Conservation (phyloP, 2,329 filamentous ascomycete species). For the Ustilaginoidea virens region DNA sequence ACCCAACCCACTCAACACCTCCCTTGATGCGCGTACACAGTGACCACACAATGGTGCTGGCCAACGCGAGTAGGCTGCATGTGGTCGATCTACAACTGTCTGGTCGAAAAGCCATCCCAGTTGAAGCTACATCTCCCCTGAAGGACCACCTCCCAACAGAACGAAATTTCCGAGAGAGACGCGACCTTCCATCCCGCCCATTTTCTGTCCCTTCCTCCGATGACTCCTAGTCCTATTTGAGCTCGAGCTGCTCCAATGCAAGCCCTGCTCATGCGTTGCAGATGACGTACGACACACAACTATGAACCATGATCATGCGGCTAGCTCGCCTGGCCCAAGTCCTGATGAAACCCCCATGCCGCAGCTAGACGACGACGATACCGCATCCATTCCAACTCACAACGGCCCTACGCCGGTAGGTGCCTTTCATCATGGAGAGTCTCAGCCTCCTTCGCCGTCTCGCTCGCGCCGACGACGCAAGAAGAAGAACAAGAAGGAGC, state of each 20-base stretch:
- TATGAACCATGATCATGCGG: slow-evolving; percentile 36
- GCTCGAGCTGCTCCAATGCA: slow-evolving; percentile 15
- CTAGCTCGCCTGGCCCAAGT: slow-evolving; percentile 22
- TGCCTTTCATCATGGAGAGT: slow-evolving; percentile 4
- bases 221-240: slow-evolving; percentile 4
- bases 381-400: slow-evolving; percentile 3
- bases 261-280: slow-evolving; percentile 13
- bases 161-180: no score
- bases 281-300: slow-evolving; percentile 20
- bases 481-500: slow-evolving; percentile 21
- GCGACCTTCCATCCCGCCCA: background rate
- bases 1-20: no score
- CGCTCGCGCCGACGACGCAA: slow-evolving; percentile 18
- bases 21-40: no score
- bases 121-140: no score
- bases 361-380: slow-evolving; percentile 1
- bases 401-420: slow-evolving; percentile 3
- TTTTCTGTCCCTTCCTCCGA: slow-evolving; percentile 9
- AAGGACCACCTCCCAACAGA: no score
- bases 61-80: no score
- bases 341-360: slow-evolving; percentile 8
- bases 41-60: no score
- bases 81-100: no score
- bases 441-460: slow-evolving; percentile 10
- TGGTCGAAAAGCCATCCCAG: no score